These are phyloP conservation scores for Saksenaea vasiformis DNA, from an alignment of 371 early-diverging fungal genomes.

Conservation along the genomic window DNA sequence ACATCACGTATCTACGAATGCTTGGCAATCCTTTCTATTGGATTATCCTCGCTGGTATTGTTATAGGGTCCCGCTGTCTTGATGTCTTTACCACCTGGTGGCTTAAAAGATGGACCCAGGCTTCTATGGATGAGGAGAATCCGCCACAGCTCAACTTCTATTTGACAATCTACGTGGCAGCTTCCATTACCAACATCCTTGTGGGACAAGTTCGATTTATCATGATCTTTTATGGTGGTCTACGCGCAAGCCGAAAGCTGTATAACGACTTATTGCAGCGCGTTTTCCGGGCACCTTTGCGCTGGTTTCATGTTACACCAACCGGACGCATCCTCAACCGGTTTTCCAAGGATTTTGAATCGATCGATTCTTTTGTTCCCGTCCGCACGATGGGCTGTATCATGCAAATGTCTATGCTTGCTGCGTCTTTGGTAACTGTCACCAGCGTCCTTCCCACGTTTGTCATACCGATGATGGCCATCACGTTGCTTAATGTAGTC, in stretches of 20 bases:
- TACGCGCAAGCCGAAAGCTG: not conserved
- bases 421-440: not conserved
- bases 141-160: not conserved
- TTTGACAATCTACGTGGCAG: not conserved
- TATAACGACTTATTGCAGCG: not conserved
- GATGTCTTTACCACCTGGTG: not conserved
- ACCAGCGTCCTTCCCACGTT: not conserved
- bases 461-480: conserved; percentile 12
- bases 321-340: conserved; percentile 6
- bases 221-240: not conserved
- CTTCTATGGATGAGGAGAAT: not conserved
- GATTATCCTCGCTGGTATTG: not conserved
- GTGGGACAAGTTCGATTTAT: not conserved
- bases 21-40: not conserved
- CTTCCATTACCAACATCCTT: not conserved
- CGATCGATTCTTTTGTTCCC: not conserved
- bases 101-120: not conserved
- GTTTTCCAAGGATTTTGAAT: conserved; percentile 9
- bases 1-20: not conserved
- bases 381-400: not conserved
- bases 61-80: not conserved
- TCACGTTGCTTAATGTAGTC: conserved; percentile 17
- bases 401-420: not conserved
- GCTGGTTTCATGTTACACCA: conserved; percentile 1
- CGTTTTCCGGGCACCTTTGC: conserved; percentile 3